Conservation (phyloP, 2,329 filamentous ascomycete genomes). For the Grosmannia huntii region DNA sequence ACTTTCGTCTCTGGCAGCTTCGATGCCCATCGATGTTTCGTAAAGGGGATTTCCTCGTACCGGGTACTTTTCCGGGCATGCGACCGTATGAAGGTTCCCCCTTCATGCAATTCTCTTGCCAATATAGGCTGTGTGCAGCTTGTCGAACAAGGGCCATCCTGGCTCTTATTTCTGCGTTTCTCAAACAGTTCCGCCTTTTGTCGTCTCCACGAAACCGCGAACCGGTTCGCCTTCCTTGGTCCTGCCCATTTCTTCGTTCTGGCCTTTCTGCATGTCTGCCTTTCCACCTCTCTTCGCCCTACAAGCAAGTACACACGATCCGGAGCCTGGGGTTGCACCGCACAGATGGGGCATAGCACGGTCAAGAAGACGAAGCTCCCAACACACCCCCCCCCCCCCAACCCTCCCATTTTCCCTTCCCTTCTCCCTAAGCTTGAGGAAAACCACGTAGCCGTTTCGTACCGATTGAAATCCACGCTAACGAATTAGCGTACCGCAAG, state of each 20-base stretch:
- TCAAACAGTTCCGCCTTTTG: too few species aligned
- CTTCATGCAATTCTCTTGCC: background rate
- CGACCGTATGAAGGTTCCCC: too few species aligned
- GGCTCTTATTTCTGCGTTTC: background rate
- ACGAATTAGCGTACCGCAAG: constrained; percentile 5
- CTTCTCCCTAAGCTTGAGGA: background rate
- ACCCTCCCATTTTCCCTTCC: background rate
- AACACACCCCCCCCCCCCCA: background rate
- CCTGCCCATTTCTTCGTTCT: background rate
- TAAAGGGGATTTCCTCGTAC: too few species aligned
- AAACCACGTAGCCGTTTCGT: background rate
- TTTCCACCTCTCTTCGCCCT: background rate
- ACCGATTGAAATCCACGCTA: background rate
- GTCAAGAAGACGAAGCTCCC: background rate
- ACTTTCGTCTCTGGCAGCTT: too few species aligned
- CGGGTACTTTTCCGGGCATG: too few species aligned
- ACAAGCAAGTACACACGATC: background rate
- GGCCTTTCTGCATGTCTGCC: background rate
- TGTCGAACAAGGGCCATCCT: background rate
- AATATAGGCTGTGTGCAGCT: background rate
- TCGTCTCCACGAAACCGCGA: background rate
- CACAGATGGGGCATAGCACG: background rate
- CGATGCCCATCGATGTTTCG: too few species aligned
- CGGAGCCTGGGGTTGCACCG: background rate
- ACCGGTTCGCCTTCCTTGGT: background rate